Evolutionary conservation across 257 asterid genomes (phyloP).

Genomic region (Gardenia jasminoides): DNA sequence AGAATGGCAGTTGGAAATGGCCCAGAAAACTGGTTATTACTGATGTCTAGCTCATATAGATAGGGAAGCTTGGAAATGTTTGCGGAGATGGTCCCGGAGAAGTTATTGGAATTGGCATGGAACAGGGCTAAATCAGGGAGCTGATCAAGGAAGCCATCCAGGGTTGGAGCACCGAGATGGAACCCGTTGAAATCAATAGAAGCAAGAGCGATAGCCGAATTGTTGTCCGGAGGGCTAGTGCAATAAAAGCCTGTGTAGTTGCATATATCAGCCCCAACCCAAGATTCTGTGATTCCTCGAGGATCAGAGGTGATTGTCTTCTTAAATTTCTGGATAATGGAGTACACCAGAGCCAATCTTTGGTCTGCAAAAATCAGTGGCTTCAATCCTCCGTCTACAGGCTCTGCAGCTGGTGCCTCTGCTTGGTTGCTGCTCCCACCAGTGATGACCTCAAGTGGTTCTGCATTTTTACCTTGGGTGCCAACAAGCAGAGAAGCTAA

Average conservation of each 20-base stretch:
- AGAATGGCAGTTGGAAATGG: slow-evolving; percentile 52
- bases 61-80: slow-evolving; percentile 45
- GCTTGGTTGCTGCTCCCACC: not conserved
- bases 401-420: slow-evolving; percentile 18
- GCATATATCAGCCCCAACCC: slow-evolving; percentile 69
- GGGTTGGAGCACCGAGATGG: slow-evolving; percentile 52
- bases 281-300: slow-evolving; percentile 53
- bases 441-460: slow-evolving; percentile 4
- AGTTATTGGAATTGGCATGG: slow-evolving; percentile 76
- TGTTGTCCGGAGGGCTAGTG: slow-evolving; percentile 71
- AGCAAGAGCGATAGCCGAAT: slow-evolving; percentile 68
- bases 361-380: slow-evolving; percentile 49
- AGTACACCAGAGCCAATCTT: slow-evolving; percentile 62
- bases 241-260: slow-evolving; percentile 66
- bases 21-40: slow-evolving; percentile 71
- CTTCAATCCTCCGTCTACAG: not conserved
- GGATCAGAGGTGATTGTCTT: slow-evolving; percentile 59
- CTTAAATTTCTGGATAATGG: slow-evolving; percentile 64
- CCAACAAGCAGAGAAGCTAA: slow-evolving; percentile 12
- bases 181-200: slow-evolving; percentile 81
- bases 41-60: slow-evolving; percentile 71
- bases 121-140: slow-evolving; percentile 78
- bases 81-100: slow-evolving; percentile 49
- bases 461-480: slow-evolving; percentile 12
- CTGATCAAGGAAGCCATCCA: slow-evolving; percentile 65